A percentile compares a stretch with the other conserved stretches of the same genome.
Evolutionary conservation across 495 filamentous ascomycete species (phyloP).

Genomic region (Hypoxylon crocopeplum): DNA sequence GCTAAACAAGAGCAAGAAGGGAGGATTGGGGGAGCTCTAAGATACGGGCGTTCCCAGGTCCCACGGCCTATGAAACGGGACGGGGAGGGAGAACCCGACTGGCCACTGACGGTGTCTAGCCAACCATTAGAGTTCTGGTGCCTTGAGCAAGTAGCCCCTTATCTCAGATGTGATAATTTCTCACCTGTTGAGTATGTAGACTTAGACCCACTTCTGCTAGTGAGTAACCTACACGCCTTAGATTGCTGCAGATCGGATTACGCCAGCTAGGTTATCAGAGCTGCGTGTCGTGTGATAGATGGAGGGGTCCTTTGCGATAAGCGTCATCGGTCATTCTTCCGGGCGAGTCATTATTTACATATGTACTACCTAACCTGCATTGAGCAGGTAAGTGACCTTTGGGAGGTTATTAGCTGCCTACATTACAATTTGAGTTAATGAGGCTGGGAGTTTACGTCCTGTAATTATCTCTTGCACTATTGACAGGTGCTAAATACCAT

Average conservation of each 20-base stretch:
- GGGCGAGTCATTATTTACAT: no score
- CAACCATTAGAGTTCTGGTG: slow-evolving; percentile 28
- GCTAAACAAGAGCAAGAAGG: slow-evolving; percentile 38
- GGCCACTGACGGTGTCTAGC: slow-evolving; percentile 40
- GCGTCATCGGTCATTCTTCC: slow-evolving; percentile 22
- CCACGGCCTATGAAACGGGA: slow-evolving; percentile 43
- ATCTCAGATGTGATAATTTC: slow-evolving; percentile 25
- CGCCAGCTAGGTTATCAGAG: slow-evolving; percentile 23
- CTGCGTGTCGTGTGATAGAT: slow-evolving; percentile 34
- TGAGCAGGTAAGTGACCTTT: no score
- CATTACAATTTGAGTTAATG: no score
- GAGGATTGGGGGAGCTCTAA: slow-evolving; percentile 36
- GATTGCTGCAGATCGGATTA: slow-evolving; percentile 12
- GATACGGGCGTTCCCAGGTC: slow-evolving; percentile 34
- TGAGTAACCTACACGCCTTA: slow-evolving; percentile 23
- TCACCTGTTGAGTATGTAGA: background rate
- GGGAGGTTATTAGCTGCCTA: no score
- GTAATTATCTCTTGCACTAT: no score
- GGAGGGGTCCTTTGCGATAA: slow-evolving; percentile 30
- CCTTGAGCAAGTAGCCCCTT: slow-evolving; percentile 31
- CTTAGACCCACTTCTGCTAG: slow-evolving; percentile 22
- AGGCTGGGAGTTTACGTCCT: no score
- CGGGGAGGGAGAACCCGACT: slow-evolving; percentile 41
- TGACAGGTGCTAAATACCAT: no score
- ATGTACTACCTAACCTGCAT: no score